These are phyloP conservation scores for Pueraria montana DNA, from an alignment of 306 rosid genomes.

Conservation along the genomic window DNA sequence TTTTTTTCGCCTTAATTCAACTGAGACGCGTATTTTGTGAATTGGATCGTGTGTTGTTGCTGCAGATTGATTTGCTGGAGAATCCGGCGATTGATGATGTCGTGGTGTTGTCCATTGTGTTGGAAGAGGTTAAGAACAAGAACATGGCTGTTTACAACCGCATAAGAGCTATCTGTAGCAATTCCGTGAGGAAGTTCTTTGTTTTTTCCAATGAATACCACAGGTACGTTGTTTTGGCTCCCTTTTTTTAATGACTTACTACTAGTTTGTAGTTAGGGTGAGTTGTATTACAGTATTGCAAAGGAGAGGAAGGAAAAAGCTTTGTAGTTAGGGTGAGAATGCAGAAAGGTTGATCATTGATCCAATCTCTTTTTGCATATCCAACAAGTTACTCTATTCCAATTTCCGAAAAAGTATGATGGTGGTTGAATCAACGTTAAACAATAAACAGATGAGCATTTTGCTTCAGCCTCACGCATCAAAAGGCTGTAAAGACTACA, in stretches of 20 bases:
- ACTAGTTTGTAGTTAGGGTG: background rate
- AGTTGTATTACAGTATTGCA: background rate
- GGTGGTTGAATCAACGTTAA: background rate
- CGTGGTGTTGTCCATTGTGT: slow-evolving; percentile 83
- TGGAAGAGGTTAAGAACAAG: slow-evolving; percentile 90
- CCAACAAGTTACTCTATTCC: background rate
- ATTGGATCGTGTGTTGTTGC: slow-evolving; percentile 3
- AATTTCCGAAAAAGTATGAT: background rate
- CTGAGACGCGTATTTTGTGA: background rate
- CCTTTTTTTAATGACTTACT: background rate
- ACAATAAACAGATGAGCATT: background rate
- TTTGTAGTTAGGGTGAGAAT: no score
- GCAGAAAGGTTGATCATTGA: background rate
- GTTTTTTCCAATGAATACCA: slow-evolving; percentile 94
- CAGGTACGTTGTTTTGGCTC: slow-evolving; percentile 56
- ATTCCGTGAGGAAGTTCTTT: slow-evolving; percentile 72
- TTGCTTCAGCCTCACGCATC: background rate
- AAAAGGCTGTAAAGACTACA: no score
- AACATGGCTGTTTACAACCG: slow-evolving; percentile 83
- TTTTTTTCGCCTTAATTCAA: background rate
- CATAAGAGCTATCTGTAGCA: slow-evolving; percentile 76
- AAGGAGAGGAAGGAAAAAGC: slow-evolving; percentile 1
- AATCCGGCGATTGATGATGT: slow-evolving; percentile 86
- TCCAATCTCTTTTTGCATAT: no score
- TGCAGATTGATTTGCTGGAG: slow-evolving; percentile 96